Evolutionary conservation across 352 stramenopile genomes (phyloP), one percentile per base, ranked within the genome.

Genomic region (Pythium grandisporangium): DNA sequence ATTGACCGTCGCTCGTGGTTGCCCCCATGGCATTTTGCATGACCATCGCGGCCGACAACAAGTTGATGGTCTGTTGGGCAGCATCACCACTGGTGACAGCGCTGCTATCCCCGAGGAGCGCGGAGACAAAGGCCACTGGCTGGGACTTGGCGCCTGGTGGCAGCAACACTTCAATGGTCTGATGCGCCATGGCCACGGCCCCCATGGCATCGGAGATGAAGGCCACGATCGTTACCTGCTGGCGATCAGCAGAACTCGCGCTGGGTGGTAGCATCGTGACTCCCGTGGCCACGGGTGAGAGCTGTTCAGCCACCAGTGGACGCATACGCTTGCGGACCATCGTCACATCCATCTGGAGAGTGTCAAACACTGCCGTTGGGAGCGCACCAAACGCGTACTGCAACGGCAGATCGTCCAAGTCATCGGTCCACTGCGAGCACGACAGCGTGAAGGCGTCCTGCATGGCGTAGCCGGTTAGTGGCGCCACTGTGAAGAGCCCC

Each of bases 341-440:
- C 16, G 55, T 52, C 6, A 62, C 20, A 1, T 61, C 35, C 5
- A 46, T 46, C 4, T 39, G 32, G 2, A 76, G 37, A 2, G 36
- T 34, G 0, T 63, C 37, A 16, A 82, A 80, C 5, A 32, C 21
- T 1, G 40, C n/a, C 0, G 59, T 59, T 4, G 64, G 29, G 10
- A 85, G 27, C n/a, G 73, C 58, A 1, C 68, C 64, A 35, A 85
- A 90, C 7, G 62, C 48, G 42, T 90, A 90, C 12, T 37, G 64
- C 11, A 90, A 44, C 16, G 76, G 73, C 21, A 84, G 50, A 30
- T 87, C 70, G 2, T 63, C 53, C 1, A 37, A 26, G 14, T 80
- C 67, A 36, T 90, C 76, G 2, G 64, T 83, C 76, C 76, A 90
- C 20, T 78, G 38, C 4, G 48, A 35, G 14, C 76, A 87, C 0